Evolutionary conservation across 768 basidiomycete genomes (phyloP).

Genomic region (Leccinum longicurvipes): DNA sequence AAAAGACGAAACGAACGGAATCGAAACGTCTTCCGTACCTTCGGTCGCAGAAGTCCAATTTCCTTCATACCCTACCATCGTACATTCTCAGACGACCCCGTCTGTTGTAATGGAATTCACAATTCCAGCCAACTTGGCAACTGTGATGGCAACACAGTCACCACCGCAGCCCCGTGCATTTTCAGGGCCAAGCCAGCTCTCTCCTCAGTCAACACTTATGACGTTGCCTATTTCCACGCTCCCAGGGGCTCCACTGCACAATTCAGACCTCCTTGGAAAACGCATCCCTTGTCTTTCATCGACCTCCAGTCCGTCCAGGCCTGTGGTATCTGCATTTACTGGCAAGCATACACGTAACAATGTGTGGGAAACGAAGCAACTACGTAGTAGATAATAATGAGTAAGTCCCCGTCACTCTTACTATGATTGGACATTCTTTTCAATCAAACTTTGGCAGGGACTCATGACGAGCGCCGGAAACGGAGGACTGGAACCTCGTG

Average conservation of each 20-base stretch:
- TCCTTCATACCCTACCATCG: constrained; percentile 1
- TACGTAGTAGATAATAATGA: neutral
- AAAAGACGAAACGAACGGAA: constrained; percentile 20
- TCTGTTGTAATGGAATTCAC: constrained; percentile 21
- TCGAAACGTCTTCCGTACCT: constrained; percentile 16
- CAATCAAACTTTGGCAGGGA: neutral
- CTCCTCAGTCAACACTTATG: constrained; percentile 17
- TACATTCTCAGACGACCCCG: constrained; percentile 18
- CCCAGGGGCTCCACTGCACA: too few relatives aligned
- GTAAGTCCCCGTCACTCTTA: constrained; percentile 7
- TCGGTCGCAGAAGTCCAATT: constrained; percentile 4
- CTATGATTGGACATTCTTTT: neutral
- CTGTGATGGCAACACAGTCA: constrained; percentile 26
- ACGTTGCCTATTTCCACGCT: constrained; percentile 8
- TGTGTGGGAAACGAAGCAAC: constrained; percentile 24
- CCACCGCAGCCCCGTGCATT: constrained; percentile 6
- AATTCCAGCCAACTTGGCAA: constrained; percentile 29
- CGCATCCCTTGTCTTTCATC: neutral
- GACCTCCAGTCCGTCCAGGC: constrained; percentile 4
- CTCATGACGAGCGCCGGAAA: neutral
- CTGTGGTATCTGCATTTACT: constrained; percentile 19
- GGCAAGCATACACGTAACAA: constrained; percentile 25
- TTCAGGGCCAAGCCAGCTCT: neutral
- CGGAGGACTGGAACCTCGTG: neutral
- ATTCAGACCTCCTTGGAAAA: constrained; percentile 1